Conservation (phyloP, 176 grass and related monocot genomes). For the Ampelocalamus luodianensis region DNA sequence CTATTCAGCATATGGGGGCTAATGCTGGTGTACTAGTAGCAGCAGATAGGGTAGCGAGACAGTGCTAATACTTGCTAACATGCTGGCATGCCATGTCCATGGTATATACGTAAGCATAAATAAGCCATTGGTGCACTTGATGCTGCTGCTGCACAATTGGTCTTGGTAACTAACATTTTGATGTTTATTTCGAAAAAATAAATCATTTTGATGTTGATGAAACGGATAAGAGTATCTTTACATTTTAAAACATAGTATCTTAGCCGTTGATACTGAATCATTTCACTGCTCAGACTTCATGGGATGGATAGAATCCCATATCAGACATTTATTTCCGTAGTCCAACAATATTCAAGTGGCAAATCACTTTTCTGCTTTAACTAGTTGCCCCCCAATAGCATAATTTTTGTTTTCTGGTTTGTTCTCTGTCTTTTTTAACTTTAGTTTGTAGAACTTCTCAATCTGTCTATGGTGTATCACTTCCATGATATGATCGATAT, state of each 20-base stretch:
- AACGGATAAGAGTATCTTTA: background rate
- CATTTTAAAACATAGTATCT: background rate
- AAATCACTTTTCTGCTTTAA: background rate
- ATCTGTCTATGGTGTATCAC: slow-evolving; percentile 77
- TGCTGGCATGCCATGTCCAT: background rate
- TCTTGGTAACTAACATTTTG: slow-evolving; percentile 10
- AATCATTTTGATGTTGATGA: background rate
- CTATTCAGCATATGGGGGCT: background rate
- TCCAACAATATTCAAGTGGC: background rate
- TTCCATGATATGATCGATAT: slow-evolving; percentile 98
- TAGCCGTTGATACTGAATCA: background rate
- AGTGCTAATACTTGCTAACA: background rate
- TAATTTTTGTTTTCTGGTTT: slow-evolving; percentile 23
- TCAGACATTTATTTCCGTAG: background rate
- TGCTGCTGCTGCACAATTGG: slow-evolving; percentile 7
- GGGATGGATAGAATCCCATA: slow-evolving; percentile 9
- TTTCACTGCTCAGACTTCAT: background rate
- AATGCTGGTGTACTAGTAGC: background rate
- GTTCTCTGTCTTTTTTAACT: slow-evolving; percentile 13
- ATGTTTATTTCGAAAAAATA: background rate
- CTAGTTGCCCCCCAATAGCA: slow-evolving; percentile 11
- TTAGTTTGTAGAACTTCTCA: slow-evolving; percentile 71
- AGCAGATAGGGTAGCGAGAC: background rate
- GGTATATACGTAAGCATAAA: background rate
- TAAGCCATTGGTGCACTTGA: background rate